These are phyloP conservation scores for Galerina sulciceps DNA, from an alignment of 768 basidiomycete genomes.

Conservation along the genomic window DNA sequence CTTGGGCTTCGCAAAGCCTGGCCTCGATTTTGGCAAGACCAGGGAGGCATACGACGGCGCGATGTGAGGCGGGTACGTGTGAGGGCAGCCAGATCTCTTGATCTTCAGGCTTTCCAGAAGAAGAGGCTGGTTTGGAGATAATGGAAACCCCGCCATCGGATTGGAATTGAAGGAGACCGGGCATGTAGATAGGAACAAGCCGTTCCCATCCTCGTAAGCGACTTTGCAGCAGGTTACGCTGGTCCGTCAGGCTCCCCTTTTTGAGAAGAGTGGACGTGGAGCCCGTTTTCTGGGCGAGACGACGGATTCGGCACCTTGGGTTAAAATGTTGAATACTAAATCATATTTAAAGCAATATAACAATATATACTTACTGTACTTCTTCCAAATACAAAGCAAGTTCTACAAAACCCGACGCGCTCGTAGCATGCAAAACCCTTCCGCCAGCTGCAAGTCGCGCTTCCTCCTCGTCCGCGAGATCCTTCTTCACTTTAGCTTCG, in stretches of 20 bases:
- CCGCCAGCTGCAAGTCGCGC: background rate
- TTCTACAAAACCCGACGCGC: constrained; percentile 13
- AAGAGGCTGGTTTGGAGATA: background rate
- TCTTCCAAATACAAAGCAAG: constrained; percentile 21
- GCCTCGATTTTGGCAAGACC: constrained; percentile 11
- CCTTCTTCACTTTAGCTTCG: constrained; percentile 6
- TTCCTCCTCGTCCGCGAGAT: background rate
- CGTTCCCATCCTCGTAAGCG: constrained; percentile 12
- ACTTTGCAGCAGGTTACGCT: constrained; percentile 7
- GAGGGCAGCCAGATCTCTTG: background rate
- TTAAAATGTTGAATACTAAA: no score
- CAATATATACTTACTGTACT: constrained; percentile 15
- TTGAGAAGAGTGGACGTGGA: background rate
- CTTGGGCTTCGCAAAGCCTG: constrained; percentile 6
- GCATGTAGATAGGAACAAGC: constrained; percentile 15
- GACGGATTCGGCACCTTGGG: background rate
- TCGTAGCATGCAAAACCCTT: constrained; percentile 7
- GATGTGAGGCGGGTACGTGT: background rate
- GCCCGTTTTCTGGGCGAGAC: background rate
- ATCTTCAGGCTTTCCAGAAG: background rate
- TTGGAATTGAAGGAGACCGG: constrained; percentile 13
- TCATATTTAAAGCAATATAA: background rate
- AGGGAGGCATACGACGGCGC: background rate
- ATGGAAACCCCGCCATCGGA: background rate
- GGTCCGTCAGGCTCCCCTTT: constrained; percentile 8